Conservation (phyloP, 2,329 filamentous ascomycete genomes). For the Chaetomium sp. region DNA sequence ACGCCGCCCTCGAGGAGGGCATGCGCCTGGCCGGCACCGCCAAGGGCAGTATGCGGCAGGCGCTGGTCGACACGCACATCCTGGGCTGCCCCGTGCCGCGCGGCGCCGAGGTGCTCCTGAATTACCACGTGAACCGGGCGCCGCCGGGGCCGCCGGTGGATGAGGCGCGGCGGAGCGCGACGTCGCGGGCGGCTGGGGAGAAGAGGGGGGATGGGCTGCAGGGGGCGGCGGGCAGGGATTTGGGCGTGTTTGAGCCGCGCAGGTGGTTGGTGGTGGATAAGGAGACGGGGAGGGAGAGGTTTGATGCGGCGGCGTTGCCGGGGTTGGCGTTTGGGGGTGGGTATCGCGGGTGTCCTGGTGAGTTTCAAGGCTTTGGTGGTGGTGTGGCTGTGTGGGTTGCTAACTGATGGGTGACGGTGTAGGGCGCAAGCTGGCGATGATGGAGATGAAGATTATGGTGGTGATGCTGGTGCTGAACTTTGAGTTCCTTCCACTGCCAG, state of each 20-base stretch:
- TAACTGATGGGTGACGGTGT: not conserved
- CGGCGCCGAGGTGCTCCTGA: constrained; percentile 29
- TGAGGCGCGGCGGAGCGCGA: constrained; percentile 22
- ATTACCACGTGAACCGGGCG: constrained; percentile 17
- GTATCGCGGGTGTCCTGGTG: constrained; percentile 43
- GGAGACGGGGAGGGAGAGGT: constrained; percentile 32
- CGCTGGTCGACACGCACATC: constrained; percentile 43
- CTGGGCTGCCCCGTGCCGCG: constrained; percentile 41
- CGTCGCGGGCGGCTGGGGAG: constrained; percentile 19
- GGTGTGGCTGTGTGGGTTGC: not conserved
- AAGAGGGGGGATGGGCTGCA: constrained; percentile 23
- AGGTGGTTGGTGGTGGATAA: constrained; percentile 42
- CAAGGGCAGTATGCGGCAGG: constrained; percentile 36
- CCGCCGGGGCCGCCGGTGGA: constrained; percentile 13
- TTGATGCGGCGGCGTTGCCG: constrained; percentile 42
- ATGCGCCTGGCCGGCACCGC: constrained; percentile 40
- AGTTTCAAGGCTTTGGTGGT: not conserved
- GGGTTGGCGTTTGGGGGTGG: constrained; percentile 43
- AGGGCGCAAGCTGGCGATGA: constrained; percentile 31
- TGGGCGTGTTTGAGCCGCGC: constrained; percentile 43
- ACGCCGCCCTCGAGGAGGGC: constrained; percentile 47
- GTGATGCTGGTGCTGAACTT: constrained; percentile 32
- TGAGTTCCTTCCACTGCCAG: constrained; percentile 31
- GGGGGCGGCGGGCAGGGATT: constrained; percentile 24
- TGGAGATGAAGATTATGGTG: constrained; percentile 34